Conservation (phyloP, 2,329 filamentous ascomycete genomes). For the Scopulariopsis brevicaulis region DNA sequence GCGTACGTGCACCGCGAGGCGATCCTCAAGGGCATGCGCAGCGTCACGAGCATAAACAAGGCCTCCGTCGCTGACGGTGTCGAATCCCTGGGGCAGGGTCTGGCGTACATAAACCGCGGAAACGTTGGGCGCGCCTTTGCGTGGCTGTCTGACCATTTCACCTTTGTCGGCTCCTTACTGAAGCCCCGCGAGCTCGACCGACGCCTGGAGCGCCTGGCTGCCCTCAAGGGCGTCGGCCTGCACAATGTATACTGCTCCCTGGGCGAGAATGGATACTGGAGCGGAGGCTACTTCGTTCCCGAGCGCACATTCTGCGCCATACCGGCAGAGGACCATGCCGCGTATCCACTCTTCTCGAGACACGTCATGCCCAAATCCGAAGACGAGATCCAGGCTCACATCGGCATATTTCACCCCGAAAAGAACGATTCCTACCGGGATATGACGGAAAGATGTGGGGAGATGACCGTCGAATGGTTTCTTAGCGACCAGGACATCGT, state of each 20-base stretch:
- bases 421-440: background rate
- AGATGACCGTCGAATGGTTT: slow-evolving; percentile 47
- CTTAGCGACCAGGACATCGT: slow-evolving; percentile 28
- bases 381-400: background rate
- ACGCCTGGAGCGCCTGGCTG: slow-evolving; percentile 51
- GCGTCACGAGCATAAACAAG: slow-evolving; percentile 32
- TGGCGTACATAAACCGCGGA: slow-evolving; percentile 45
- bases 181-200: slow-evolving; percentile 60
- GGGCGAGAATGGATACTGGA: slow-evolving; percentile 57
- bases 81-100: slow-evolving; percentile 37
- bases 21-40: slow-evolving; percentile 39
- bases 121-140: slow-evolving; percentile 57
- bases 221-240: slow-evolving; percentile 54
- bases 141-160: slow-evolving; percentile 74
- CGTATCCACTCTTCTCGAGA: slow-evolving; percentile 32
- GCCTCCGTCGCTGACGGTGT: slow-evolving; percentile 34
- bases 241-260: slow-evolving; percentile 68
- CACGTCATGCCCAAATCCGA: slow-evolving; percentile 19
- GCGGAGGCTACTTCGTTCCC: slow-evolving; percentile 45
- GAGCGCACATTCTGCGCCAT: slow-evolving; percentile 74
- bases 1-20: slow-evolving; percentile 69
- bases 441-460: slow-evolving; percentile 31
- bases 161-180: slow-evolving; percentile 72
- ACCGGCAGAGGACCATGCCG: slow-evolving; percentile 36
- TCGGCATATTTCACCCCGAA: background rate